Percentiles rank a stretch among this genome's conserved stretches.
Conservation (phyloP, 192 early-diverging fungal genomes). For the Coemansia asiatica region DNA sequence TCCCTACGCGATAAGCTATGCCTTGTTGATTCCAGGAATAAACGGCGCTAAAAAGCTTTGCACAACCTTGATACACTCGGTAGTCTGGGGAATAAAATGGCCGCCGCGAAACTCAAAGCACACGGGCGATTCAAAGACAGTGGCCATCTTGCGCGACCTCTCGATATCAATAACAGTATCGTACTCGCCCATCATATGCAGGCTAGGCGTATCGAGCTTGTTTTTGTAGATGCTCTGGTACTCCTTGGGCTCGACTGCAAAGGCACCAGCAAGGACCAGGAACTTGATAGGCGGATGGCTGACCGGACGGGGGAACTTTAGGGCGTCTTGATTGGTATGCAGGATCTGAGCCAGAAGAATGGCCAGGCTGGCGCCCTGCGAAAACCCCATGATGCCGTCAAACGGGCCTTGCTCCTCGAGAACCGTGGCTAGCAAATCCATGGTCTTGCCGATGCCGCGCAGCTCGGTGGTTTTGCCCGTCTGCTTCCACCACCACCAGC, state of each 20-base stretch:
- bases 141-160: conserved; percentile 16
- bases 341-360: conserved; percentile 31
- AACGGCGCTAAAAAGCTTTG: conserved; percentile 29
- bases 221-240: conserved; percentile 25
- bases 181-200: conserved; percentile 43
- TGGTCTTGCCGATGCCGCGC: conserved; percentile 30
- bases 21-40: conserved; percentile 29
- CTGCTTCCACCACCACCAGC: conserved; percentile 51
- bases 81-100: conserved; percentile 49
- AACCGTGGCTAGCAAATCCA: conserved; percentile 17
- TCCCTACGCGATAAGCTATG: not conserved
- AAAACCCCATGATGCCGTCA: conserved; percentile 50
- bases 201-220: conserved; percentile 18
- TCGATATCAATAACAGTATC: conserved; percentile 39
- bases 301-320: conserved; percentile 20
- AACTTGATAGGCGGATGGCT: conserved; percentile 46
- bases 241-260: conserved; percentile 22
- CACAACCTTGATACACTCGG: conserved; percentile 33
- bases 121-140: conserved; percentile 23
- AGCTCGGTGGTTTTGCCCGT: conserved; percentile 30
- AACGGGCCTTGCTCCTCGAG: conserved; percentile 52
- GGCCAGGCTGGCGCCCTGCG: conserved; percentile 43
- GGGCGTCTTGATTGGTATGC: conserved; percentile 13
- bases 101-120: conserved; percentile 51
- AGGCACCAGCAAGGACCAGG: conserved; percentile 37